phyloP scores from a whole-genome alignment of 495 filamentous ascomycete genomes.

The Tuber aestivum region DNA sequence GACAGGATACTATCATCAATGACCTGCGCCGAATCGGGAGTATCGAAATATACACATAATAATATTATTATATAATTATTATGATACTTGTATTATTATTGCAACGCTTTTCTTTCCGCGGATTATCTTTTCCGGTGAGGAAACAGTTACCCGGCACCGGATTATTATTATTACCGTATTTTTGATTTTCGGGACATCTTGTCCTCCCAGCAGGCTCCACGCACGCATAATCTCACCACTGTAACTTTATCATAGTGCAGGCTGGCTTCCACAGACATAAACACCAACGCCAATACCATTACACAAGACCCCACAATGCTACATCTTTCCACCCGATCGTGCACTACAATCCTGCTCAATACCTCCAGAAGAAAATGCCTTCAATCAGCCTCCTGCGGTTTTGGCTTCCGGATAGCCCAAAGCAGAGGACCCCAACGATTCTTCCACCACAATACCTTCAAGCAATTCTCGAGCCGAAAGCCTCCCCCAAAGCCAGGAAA shows the following conservation, averaged over 20 bases:
- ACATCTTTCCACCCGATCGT: slow-evolving; percentile 18
- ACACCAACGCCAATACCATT: not conserved
- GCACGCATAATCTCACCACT: not conserved
- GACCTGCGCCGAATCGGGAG: not conserved
- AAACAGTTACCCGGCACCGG: not conserved
- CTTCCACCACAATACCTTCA: slow-evolving; percentile 20
- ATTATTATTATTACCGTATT: not conserved
- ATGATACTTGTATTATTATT: not conserved
- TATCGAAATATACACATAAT: not conserved
- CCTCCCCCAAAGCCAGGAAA: slow-evolving; percentile 15
- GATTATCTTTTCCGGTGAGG: not conserved
- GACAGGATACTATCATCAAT: not conserved
- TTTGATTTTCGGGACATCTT: not conserved
- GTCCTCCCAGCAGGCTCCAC: not conserved
- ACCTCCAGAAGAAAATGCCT: slow-evolving; percentile 15
- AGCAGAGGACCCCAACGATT: slow-evolving; percentile 16
- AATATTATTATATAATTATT: too few species aligned
- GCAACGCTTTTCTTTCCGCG: not conserved
- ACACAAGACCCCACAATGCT: slow-evolving; percentile 17
- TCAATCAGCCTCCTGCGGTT: slow-evolving; percentile 9
- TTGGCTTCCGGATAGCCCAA: slow-evolving; percentile 15
- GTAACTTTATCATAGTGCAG: not conserved
- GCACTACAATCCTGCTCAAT: slow-evolving; percentile 7
- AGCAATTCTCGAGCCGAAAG: slow-evolving; percentile 10
- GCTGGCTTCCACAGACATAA: not conserved